Percentiles rank a stretch among this genome's conserved stretches.
phyloP scores from a whole-genome alignment of 768 basidiomycete genomes.

The Pleurotus pulmonarius region DNA sequence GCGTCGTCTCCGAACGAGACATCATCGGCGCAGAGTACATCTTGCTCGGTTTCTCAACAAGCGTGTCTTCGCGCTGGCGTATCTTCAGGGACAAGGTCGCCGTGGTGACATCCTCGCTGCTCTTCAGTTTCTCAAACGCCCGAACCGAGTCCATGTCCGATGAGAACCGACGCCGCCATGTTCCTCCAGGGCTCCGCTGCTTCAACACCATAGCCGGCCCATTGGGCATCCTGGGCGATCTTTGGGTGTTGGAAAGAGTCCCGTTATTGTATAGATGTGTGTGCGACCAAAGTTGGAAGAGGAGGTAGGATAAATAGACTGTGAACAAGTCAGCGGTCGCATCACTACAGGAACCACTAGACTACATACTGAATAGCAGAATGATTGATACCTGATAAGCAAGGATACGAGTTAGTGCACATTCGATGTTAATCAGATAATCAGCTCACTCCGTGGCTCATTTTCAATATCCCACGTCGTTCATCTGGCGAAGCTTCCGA shows the following conservation, averaged over 20 bases:
- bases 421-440: not conserved
- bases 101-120: not conserved
- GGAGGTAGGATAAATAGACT: constrained; percentile 53
- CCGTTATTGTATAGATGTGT: constrained; percentile 60
- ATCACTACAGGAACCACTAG: not conserved
- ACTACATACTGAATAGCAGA: constrained; percentile 62
- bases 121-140: not conserved
- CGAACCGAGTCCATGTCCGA: not conserved
- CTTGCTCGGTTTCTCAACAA: not conserved
- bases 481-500: constrained; percentile 16
- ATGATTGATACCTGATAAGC: constrained; percentile 65
- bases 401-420: not conserved
- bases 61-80: constrained; percentile 17
- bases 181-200: not conserved
- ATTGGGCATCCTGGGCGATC: constrained; percentile 34
- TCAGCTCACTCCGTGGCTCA: constrained; percentile 73
- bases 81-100: not conserved
- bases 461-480: constrained; percentile 53
- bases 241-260: constrained; percentile 21
- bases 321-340: not conserved
- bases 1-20: not conserved
- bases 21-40: not conserved
- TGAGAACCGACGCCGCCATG: not conserved
- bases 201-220: constrained; percentile 26
- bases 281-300: constrained; percentile 52